A percentile compares a stretch with the other conserved stretches of the same genome.
phyloP scores from a whole-genome alignment of 257 asterid species.

The Solanum lycopersicoides region DNA sequence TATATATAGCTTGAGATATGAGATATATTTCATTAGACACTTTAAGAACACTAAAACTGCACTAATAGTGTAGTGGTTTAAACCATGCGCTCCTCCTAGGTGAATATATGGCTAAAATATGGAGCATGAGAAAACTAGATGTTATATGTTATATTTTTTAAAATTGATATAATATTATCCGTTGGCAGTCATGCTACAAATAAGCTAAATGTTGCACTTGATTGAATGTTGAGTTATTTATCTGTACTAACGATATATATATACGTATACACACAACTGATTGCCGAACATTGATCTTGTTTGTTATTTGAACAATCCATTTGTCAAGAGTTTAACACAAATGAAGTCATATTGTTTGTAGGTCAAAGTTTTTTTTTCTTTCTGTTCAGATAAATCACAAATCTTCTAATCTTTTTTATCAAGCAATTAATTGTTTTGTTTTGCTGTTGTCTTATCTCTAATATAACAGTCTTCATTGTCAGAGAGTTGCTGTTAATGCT shows the following conservation, averaged over 20 bases:
- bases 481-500: conserved; percentile 40
- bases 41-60: background rate
- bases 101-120: background rate
- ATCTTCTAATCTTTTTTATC: background rate
- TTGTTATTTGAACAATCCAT: background rate
- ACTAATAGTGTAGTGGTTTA: background rate
- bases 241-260: background rate
- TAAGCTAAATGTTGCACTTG: background rate
- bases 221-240: background rate
- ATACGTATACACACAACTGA: background rate
- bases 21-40: background rate
- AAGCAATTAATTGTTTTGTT: background rate
- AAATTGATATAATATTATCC: background rate
- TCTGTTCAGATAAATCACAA: background rate
- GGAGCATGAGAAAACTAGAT: background rate
- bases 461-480: background rate
- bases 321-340: background rate
- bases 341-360: background rate
- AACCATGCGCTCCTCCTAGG: background rate
- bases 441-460: background rate
- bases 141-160: background rate
- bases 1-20: background rate
- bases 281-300: background rate
- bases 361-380: background rate
- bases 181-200: background rate